Percentiles rank a stretch among this genome's conserved stretches.
phyloP scores from a whole-genome alignment of 139 green algal genomes.

The Micractinium sp. region DNA sequence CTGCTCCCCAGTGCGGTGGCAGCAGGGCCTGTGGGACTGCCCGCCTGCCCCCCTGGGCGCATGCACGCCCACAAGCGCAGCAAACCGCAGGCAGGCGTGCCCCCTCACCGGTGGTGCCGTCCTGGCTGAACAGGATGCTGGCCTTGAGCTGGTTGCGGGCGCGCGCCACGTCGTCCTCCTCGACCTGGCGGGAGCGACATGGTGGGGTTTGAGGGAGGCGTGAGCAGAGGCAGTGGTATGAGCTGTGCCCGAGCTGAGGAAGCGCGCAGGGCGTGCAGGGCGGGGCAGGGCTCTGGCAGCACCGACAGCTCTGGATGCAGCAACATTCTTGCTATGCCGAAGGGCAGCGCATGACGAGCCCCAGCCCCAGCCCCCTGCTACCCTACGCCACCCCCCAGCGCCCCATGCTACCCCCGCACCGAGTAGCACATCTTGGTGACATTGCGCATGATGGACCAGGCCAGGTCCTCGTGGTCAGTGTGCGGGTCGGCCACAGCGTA shows the following conservation, averaged over 20 bases:
- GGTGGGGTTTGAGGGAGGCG: too few species aligned
- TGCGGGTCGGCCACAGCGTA: conserved; percentile 78
- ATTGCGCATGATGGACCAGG: conserved; percentile 72
- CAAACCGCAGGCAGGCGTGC: neutral
- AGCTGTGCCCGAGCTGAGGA: too few species aligned
- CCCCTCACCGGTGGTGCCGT: conserved; percentile 63
- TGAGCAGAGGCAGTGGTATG: too few species aligned
- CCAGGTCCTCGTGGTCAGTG: conserved; percentile 66
- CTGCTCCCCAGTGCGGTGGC: too few species aligned
- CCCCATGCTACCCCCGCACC: conserved; percentile 40
- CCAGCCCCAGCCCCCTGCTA: neutral
- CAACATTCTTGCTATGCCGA: too few species aligned
- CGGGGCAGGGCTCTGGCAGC: too few species aligned
- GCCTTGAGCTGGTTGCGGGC: conserved; percentile 97
- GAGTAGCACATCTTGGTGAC: conserved; percentile 91
- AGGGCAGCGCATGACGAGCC: too few species aligned
- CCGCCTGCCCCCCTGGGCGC: too few species aligned
- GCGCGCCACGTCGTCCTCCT: conserved; percentile 86
- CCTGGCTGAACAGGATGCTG: conserved; percentile 67
- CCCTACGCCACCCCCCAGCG: too few species aligned
- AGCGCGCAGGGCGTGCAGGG: too few species aligned
- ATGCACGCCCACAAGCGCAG: neutral
- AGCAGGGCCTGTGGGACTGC: too few species aligned
- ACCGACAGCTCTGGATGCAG: too few species aligned
- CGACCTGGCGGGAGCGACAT: neutral